Base-by-base conservation (phyloP, 2,329 filamentous ascomycete species). In the Cordyceps farinosa region DNA sequence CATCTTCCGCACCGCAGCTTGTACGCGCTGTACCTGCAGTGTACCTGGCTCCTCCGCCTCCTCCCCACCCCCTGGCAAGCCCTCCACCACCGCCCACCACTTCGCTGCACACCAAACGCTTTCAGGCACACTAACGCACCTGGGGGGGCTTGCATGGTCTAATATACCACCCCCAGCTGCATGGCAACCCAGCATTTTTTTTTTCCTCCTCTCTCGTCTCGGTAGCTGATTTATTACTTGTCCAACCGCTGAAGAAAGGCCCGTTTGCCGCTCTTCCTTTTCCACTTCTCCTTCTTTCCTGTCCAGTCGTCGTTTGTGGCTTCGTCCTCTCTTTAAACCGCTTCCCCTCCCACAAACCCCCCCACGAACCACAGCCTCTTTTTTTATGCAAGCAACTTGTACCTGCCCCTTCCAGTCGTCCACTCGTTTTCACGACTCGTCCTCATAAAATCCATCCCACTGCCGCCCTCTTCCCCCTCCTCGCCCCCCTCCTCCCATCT, bases 251-350 rank as follows among this genome's bases (percentile, higher is more conserved):
- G 30, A 17, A 36, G 67, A 68, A 60, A 47, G 29, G n/a, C 51
- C 27, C 36, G 27, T 17, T 15, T 22, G 27, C 7, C 48, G 42
- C 36, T 50, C 13, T 15, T 48, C 42, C 40, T 40, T 22, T 34
- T 42, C 56, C 29, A 40, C 50, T 42, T 55, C 62, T 45, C 51
- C 62, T 59, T 61, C 51, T 38, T 47, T 55, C 38, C 65, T 63
- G 53, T 54, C 52, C 62, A 40, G 22, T 32, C 15, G 15, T 61
- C 53, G 17, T 52, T 51, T 60, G 45, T 42, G 61, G 45, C 42
- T 48, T 55, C 22, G 54, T 61, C 69, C 71, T 69, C 64, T 66
- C 65, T 51, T 70, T 67, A 48, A 71, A 22, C 67, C 64, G 50
- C 42, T 29, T 40, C 38, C 38, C 38, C 38, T 40, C 38, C 38